phyloP scores from a whole-genome alignment of 2,329 filamentous ascomycete genomes.

The Taxawa tesnikishii region DNA sequence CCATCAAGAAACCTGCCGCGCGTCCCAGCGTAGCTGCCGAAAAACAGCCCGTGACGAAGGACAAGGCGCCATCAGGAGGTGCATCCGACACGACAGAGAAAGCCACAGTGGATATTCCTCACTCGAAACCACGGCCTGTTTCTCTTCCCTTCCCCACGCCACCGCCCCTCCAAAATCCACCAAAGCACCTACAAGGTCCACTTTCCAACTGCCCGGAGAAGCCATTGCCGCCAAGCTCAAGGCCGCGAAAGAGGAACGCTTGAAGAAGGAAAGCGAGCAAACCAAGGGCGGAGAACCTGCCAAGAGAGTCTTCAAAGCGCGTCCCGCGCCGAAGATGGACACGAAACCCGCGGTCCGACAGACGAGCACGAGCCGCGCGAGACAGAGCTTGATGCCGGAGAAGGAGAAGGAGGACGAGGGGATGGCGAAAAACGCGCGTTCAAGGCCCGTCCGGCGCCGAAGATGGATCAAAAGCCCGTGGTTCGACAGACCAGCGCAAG shows the following conservation, averaged over 20 bases:
- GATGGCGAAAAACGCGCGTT: no score
- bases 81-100: no score
- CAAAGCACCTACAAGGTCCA: conserved; percentile 37
- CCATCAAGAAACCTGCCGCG: neutral
- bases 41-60: conserved; percentile 15
- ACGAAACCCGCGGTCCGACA: conserved; percentile 22
- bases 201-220: conserved; percentile 41
- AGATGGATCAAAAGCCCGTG: conserved; percentile 12
- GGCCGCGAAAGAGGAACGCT: conserved; percentile 26
- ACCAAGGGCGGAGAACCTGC: no score
- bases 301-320: conserved; percentile 34
- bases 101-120: conserved; percentile 15
- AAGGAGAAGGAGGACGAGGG: neutral
- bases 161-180: conserved; percentile 35
- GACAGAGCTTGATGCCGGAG: conserved; percentile 23
- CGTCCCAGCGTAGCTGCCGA: no score
- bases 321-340: conserved; percentile 24
- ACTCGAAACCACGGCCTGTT: conserved; percentile 33
- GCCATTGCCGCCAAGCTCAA: conserved; percentile 41
- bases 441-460: no score
- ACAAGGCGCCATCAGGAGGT: conserved; percentile 11
- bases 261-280: conserved; percentile 17
- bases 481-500: conserved; percentile 34
- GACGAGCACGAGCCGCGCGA: conserved; percentile 30
- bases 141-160: conserved; percentile 35